Conservation (phyloP, 2,329 filamentous ascomycete genomes). For the Pseudogymnoascus sp. region DNA sequence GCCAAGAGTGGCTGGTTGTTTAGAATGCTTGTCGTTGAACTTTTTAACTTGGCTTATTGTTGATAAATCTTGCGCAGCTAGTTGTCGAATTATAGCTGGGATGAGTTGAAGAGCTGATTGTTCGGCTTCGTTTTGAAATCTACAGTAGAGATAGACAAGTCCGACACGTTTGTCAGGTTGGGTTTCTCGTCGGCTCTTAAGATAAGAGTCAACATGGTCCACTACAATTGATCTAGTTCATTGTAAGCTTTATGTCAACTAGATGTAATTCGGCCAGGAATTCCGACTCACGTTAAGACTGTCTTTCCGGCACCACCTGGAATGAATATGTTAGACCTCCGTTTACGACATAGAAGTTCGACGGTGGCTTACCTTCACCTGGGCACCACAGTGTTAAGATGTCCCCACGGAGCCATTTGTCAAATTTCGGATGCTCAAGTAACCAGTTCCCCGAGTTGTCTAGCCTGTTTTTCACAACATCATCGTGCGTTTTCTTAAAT, state of each 20-base stretch:
- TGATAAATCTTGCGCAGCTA: not conserved
- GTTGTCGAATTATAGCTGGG: not conserved
- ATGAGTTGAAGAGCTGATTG: not conserved
- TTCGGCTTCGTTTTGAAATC: not conserved
- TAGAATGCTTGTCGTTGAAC: not conserved
- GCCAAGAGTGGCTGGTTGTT: not conserved
- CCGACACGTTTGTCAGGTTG: not conserved
- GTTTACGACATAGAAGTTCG: not conserved
- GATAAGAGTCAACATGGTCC: not conserved
- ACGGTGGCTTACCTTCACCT: not conserved
- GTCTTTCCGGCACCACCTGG: not conserved
- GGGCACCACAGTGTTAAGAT: not conserved
- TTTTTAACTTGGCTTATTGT: not conserved
- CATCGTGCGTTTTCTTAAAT: not conserved
- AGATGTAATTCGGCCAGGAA: not conserved
- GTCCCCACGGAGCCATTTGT: not conserved
- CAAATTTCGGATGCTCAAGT: not conserved
- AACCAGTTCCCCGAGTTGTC: not conserved
- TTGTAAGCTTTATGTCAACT: not conserved
- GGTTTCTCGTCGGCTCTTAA: not conserved
- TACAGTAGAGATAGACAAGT: not conserved
- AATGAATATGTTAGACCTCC: not conserved
- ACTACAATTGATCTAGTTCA: not conserved
- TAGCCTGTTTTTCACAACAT: not conserved
- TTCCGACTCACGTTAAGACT: not conserved